These are phyloP conservation scores for Oenanthe javanica DNA, from an alignment of 140 eudicot genomes.

Conservation along the genomic window DNA sequence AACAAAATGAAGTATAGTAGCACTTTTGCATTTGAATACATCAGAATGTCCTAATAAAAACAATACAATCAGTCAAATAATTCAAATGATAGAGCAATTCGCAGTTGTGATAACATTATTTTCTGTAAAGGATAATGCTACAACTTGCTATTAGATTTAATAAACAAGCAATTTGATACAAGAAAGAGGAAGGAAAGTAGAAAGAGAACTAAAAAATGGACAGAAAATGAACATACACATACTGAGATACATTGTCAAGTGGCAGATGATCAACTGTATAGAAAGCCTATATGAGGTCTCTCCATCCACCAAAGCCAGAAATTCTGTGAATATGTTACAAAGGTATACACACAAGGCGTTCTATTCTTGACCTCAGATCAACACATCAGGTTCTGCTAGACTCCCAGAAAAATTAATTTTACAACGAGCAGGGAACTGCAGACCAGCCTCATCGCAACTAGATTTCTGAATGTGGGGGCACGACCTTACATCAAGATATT, in stretches of 20 bases:
- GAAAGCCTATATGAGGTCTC: neutral
- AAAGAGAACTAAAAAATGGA: neutral
- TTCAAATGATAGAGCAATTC: neutral
- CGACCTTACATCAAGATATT: conserved; percentile 73
- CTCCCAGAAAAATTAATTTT: conserved; percentile 76
- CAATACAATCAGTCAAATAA: neutral
- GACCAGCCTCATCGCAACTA: conserved; percentile 71
- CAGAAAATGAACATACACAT: neutral
- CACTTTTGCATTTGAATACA: neutral
- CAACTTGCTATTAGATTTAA: neutral
- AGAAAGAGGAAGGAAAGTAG: neutral
- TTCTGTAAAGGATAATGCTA: neutral
- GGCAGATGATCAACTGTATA: conserved; percentile 5
- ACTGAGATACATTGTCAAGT: neutral
- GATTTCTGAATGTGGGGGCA: conserved; percentile 69
- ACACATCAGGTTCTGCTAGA: conserved; percentile 57
- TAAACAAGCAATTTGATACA: neutral
- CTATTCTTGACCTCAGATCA: conserved; percentile 19
- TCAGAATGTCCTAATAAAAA: neutral
- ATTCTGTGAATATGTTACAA: conserved; percentile 1
- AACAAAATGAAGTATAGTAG: neutral
- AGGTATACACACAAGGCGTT: neutral
- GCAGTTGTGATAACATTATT: neutral
- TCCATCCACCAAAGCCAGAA: neutral
- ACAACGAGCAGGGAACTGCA: conserved; percentile 67